Base-by-base conservation (phyloP, 768 basidiomycete species). In the Boletus tylopilopsis region DNA sequence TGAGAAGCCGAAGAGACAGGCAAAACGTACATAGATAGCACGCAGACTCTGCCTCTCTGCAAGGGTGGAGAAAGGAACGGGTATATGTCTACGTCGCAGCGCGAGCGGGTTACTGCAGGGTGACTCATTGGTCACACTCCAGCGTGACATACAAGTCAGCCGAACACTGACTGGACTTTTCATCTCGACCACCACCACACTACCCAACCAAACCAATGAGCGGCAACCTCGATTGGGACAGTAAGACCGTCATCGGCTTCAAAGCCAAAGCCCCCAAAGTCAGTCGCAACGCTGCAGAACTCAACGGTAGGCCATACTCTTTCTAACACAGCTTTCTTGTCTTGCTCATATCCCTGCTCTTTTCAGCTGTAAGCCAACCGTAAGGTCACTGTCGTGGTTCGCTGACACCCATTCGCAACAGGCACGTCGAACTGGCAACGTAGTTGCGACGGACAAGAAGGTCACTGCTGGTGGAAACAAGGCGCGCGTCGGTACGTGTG, bases 371-470 rank as follows among this genome's bases (percentile, higher is more conserved):
- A 70, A 64, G 82, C 71, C 3, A 25, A 3, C 23, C 30, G 24
- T 19, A 18, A 18, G n/a, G 33, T 33, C 39, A 2, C 29, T 15
- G 10, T 19, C 23, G 42, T 18, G n/a, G 16, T 15, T n/a, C 11
- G 42, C 62, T 61, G 38, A 62, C 11, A 2, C 36, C 3, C 42
- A 33, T 41, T 39, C 36, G 15, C 11, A 6, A 13, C 49, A 90
- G 88, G 90, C 90, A 51, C 82, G 87, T 27, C 74, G 91, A 62
- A 66, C 76, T 35, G 90, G 89, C 25, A 80, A 85, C 39, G 84
- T 90, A 53, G 84, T 93, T 29, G 79, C 81, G 21, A 91, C 88
- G 9, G 90, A 93, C 68, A 93, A 88, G 76, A 92, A 91, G 61
- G 66, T 81, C 4, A 70, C 80, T 13, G 75, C 67, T 23, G 87